Conservation (phyloP, 2,329 filamentous ascomycete genomes). For the Cladosporium sp. region DNA sequence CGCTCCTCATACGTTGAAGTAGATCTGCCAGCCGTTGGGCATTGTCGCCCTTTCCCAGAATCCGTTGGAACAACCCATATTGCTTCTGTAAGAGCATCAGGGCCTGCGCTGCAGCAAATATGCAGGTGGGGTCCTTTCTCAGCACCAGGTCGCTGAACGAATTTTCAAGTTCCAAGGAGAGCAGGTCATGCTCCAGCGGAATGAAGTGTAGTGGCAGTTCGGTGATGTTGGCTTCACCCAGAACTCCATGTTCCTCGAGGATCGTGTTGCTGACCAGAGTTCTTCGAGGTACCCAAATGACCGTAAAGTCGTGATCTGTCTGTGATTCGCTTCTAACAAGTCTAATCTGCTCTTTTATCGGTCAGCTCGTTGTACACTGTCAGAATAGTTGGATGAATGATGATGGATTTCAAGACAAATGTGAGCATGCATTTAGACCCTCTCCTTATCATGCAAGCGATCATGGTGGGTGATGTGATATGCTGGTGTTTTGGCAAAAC, state of each 20-base stretch:
- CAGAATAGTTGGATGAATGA: too few species aligned
- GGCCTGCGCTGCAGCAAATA: slow-evolving; percentile 82
- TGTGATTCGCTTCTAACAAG: slow-evolving; percentile 81
- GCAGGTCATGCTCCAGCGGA: slow-evolving; percentile 81
- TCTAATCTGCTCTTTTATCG: slow-evolving; percentile 74
- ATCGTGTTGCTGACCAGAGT: slow-evolving; percentile 88
- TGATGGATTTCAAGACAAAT: background rate
- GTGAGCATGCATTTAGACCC: slow-evolving; percentile 14
- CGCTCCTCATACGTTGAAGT: slow-evolving; percentile 84
- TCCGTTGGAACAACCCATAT: slow-evolving; percentile 88
- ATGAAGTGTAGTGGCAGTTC: slow-evolving; percentile 89
- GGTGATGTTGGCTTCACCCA: slow-evolving; percentile 84
- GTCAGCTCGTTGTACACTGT: background rate
- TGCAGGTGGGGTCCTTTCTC: slow-evolving; percentile 83
- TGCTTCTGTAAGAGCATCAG: slow-evolving; percentile 91
- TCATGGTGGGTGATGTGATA: slow-evolving; percentile 13
- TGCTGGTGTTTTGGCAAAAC: slow-evolving; percentile 13
- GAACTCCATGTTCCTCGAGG: slow-evolving; percentile 84
- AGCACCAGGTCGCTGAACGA: slow-evolving; percentile 84
- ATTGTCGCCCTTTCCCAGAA: slow-evolving; percentile 93
- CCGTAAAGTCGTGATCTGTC: slow-evolving; percentile 89
- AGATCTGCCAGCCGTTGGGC: slow-evolving; percentile 84
- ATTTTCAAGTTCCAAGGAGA: slow-evolving; percentile 85
- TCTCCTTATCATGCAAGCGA: background rate
- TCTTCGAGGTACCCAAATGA: slow-evolving; percentile 92